Base-by-base conservation (phyloP, 2,329 filamentous ascomycete species). In the Aspergillus sp. region DNA sequence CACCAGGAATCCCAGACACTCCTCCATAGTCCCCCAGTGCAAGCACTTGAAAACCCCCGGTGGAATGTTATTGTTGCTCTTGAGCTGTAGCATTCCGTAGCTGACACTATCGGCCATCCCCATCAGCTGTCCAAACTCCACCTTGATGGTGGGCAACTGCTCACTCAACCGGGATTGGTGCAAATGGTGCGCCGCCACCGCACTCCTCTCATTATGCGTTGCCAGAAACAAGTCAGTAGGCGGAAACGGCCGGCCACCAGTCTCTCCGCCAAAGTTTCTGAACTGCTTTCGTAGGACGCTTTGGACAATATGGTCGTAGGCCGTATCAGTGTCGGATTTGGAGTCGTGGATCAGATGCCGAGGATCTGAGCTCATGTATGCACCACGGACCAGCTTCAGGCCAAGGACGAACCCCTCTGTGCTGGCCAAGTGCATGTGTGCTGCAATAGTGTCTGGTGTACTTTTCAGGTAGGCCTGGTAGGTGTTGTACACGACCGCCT, bases 1-100 rank as follows among this genome's bases (percentile, higher is more conserved):
- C 33, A 80, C 60, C 40, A 85, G 66, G 64, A 84, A 94, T 65
- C 88, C 86, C 55, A 95, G 80, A 67, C 90, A 95, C 71, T 95
- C 87, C 3, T 67, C 68, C 61, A 78, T 72, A 3, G 65, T 72
- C 1, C 78, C 78, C 77, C 78, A 81, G 3, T 74, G 73, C 43
- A 76, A 73, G 52, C 73, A 75, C 64, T 81, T 81, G 57, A 74
- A 77, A 2, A 77, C 74, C 26, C 7, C 40, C 42, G 33, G 33
- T 7, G 73, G 73, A 10, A 49, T 48, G 2, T 54, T 58, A 29
- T 57, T 57, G 29, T 52, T 35, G 26, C 64, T 62, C 50, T 66
- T 67, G 29, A 69, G 58, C 36, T 73, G 68, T 26, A 81, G 62
- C 0, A 81, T 63, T 3, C 70, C 67, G 53, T 76, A 78, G 44